Evolutionary conservation across 331 rosid genomes (phyloP).

Genomic region (Prunus yedoensis): DNA sequence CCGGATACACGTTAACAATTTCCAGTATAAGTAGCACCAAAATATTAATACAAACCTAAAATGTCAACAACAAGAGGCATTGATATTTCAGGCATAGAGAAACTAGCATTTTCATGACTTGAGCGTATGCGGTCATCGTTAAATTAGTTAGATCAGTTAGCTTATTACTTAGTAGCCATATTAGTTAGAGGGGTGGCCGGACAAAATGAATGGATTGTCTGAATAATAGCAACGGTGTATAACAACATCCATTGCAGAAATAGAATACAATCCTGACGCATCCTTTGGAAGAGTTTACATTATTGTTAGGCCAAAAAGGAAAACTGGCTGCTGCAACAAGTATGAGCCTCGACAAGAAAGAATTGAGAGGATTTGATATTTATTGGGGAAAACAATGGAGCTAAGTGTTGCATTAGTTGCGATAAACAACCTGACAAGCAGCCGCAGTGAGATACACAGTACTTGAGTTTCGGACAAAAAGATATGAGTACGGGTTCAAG

Average conservation of each 20-base stretch:
- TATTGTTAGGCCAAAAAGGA: background rate
- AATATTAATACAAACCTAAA: background rate
- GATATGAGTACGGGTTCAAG: background rate
- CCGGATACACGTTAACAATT: conserved; percentile 6
- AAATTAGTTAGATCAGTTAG: background rate
- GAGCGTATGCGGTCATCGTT: background rate
- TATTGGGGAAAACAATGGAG: background rate
- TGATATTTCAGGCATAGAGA: background rate
- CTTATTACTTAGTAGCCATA: too few species aligned
- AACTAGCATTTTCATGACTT: background rate
- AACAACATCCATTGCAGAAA: background rate
- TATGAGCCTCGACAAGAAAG: background rate
- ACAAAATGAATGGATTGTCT: background rate
- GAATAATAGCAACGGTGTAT: background rate
- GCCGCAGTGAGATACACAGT: background rate
- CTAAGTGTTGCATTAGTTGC: background rate
- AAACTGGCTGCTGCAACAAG: background rate
- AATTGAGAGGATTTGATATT: background rate
- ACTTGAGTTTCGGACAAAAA: background rate
- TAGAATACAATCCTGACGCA: background rate
- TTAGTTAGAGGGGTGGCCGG: background rate
- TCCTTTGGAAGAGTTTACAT: background rate
- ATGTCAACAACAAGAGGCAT: background rate
- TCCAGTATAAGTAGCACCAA: conserved; percentile 4
- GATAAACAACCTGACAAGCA: background rate